Evolutionary conservation across 2,329 filamentous ascomycete species (phyloP).

Genomic region (Cladobotryum mycophilum): DNA sequence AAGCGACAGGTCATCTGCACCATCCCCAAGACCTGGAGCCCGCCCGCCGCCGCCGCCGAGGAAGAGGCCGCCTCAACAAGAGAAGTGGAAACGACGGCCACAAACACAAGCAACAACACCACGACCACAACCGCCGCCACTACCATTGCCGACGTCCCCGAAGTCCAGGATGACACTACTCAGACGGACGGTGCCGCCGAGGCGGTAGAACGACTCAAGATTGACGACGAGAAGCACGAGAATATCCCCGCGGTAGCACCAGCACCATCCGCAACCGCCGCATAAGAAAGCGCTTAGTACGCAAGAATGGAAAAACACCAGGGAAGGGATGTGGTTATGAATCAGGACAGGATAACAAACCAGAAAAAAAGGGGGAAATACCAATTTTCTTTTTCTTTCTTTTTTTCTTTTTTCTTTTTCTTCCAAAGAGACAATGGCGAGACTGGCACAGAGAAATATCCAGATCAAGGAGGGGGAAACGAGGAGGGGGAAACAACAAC

Average conservation of each 20-base stretch:
- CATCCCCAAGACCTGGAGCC: slow-evolving; percentile 36
- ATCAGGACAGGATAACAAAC: too few relatives aligned
- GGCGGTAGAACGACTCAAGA: slow-evolving; percentile 26
- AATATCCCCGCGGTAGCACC: slow-evolving; percentile 2
- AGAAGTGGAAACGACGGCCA: slow-evolving; percentile 7
- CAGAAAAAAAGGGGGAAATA: too few relatives aligned
- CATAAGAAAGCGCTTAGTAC: neutral
- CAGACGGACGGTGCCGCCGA: slow-evolving; percentile 25
- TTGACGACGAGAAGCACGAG: slow-evolving; percentile 21
- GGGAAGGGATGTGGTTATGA: too few relatives aligned
- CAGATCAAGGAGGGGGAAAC: too few relatives aligned
- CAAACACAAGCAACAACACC: slow-evolving; percentile 6
- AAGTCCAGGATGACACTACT: slow-evolving; percentile 19
- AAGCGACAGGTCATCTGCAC: slow-evolving; percentile 45
- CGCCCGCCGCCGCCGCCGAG: neutral
- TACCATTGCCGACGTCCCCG: slow-evolving; percentile 3
- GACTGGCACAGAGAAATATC: too few relatives aligned
- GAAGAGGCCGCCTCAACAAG: neutral
- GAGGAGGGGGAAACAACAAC: too few relatives aligned
- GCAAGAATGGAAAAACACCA: neutral
- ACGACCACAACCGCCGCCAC: slow-evolving; percentile 4
- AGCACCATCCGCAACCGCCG: neutral
- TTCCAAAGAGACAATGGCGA: too few relatives aligned
- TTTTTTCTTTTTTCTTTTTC: too few relatives aligned
- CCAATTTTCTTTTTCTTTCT: too few relatives aligned